Evolutionary conservation across 306 rosid species (phyloP).

Genomic region (Vigna hirtella): DNA sequence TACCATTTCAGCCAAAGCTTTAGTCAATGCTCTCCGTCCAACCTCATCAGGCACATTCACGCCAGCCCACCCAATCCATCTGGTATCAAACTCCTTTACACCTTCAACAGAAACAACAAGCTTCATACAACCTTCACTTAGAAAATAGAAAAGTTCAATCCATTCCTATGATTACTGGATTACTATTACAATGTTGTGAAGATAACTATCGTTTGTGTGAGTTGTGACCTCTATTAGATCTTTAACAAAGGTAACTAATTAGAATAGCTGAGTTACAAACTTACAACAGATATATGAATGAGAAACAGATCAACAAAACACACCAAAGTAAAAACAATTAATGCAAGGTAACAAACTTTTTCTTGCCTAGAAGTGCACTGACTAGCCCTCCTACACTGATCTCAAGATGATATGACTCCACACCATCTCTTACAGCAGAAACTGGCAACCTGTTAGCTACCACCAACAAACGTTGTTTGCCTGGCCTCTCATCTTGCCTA

Average conservation of each 20-base stretch:
- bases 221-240: constrained; percentile 22
- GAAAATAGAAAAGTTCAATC: constrained; percentile 26
- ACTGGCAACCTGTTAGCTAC: constrained; percentile 96
- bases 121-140: constrained; percentile 42
- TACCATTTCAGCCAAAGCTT: constrained; percentile 97
- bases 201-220: constrained; percentile 29
- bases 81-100: constrained; percentile 90
- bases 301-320: constrained; percentile 33
- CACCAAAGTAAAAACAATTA: constrained; percentile 2
- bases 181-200: constrained; percentile 8
- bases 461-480: constrained; percentile 80
- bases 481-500: constrained; percentile 63
- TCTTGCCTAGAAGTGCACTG: constrained; percentile 94
- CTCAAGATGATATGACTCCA: constrained; percentile 86
- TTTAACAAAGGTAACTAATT: not conserved
- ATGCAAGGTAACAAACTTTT: constrained; percentile 41
- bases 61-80: constrained; percentile 99
- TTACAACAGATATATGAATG: constrained; percentile 11
- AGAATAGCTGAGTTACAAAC: constrained; percentile 20
- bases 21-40: constrained; percentile 75
- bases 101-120: constrained; percentile 67
- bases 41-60: constrained; percentile 86
- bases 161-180: not conserved
- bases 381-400: constrained; percentile 94
- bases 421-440: constrained; percentile 86